Base-by-base conservation (phyloP, 345 rosid species). In the Euphorbia lathyris region DNA sequence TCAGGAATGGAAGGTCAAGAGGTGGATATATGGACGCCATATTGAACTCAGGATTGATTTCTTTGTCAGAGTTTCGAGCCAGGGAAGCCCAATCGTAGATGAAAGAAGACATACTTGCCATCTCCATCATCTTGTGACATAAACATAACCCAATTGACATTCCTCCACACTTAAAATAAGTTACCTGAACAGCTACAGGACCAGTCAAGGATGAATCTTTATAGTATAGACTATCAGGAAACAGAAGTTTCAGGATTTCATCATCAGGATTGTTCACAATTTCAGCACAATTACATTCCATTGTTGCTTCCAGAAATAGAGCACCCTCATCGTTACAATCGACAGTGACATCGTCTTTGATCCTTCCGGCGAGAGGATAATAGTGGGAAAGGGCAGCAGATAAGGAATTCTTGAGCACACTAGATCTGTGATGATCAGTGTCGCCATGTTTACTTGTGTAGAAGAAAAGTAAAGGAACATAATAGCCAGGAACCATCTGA, bases 401-500 rank as follows among this genome's bases (percentile, higher is more conserved):
- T 25, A 63, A 25, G 52, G 67, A 63, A 6, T 0, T 42, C 8
- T 63, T 42, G 67, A 63, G 67, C 14, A 43, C 19, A 40, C 5
- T 0, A 7, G 45, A 25, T 43, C 9, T 63, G 12, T 20, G 10
- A 8, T 22, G 40, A 9, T 16, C 19, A 9, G 16, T 8, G 11
- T 5, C 29, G 4, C 2, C 22, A 51, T 51, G 2, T 19, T 16
- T 16, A 13, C 9, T 38, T 4, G 67, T 12, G 34, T 63, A 63
- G 51, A 63, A 63, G 67, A 42, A 27, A 63, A 63, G 23, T 19
- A 63, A 1, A 14, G 67, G 67, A 19, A 63, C 27, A n/a, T 42
- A 63, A 42, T 10, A 5, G 25, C 32, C 14, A 40, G 66, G 51
- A n/a, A 7, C 6, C 1, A 63, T 34, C 50, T 63, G 66, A 0